Percentiles rank a stretch among this genome's conserved stretches.
Conservation (phyloP, 2,329 filamentous ascomycete species). For the Aureobasidium subglaciale region DNA sequence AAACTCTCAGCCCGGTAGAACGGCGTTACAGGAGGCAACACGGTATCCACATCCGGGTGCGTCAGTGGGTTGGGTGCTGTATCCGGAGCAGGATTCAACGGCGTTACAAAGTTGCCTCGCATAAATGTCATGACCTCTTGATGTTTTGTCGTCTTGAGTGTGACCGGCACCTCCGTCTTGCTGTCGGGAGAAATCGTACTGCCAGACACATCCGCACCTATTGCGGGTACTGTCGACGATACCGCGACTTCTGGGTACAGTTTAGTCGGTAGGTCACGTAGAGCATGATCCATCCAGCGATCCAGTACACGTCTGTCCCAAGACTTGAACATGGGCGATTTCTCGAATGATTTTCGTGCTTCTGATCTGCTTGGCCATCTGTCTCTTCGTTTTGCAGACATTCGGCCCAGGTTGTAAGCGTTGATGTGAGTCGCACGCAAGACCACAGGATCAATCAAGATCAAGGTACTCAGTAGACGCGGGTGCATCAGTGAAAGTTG, state of each 20-base stretch:
- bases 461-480: slow-evolving; percentile 65
- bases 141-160: slow-evolving; percentile 74
- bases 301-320: slow-evolving; percentile 81
- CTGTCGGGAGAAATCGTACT: slow-evolving; percentile 12
- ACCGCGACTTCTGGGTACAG: slow-evolving; percentile 42
- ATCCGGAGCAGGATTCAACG: slow-evolving; percentile 23
- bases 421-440: slow-evolving; percentile 37
- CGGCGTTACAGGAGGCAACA: slow-evolving; percentile 36
- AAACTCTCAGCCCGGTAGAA: slow-evolving; percentile 63
- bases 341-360: slow-evolving; percentile 60
- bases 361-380: slow-evolving; percentile 69
- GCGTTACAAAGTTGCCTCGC: slow-evolving; percentile 47
- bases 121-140: slow-evolving; percentile 80
- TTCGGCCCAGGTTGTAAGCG: slow-evolving; percentile 41
- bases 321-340: slow-evolving; percentile 66
- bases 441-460: slow-evolving; percentile 83
- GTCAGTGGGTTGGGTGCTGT: slow-evolving; percentile 32
- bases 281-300: slow-evolving; percentile 62
- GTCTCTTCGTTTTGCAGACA: slow-evolving; percentile 68
- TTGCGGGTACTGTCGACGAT: slow-evolving; percentile 22
- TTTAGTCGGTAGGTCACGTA: slow-evolving; percentile 64
- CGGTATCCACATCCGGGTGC: slow-evolving; percentile 35
- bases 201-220: slow-evolving; percentile 22
- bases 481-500: slow-evolving; percentile 72
- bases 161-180: slow-evolving; percentile 46